Evolutionary conservation across 352 stramenopile genomes (phyloP).

Genomic region (Blastocystis sp.): DNA sequence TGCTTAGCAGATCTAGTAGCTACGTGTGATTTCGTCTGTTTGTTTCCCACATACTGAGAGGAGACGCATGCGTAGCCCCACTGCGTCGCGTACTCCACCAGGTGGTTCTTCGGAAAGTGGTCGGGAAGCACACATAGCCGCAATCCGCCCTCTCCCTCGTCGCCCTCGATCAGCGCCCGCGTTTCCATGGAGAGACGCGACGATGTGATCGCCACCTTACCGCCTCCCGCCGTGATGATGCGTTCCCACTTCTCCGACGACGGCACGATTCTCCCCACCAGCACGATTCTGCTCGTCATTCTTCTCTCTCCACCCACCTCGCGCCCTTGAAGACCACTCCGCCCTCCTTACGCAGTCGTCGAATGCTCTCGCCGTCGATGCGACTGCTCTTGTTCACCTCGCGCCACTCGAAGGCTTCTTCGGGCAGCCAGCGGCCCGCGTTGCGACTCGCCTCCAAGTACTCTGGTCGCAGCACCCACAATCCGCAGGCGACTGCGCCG

Average conservation of each 20-base stretch:
- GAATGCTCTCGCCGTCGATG: slow-evolving; percentile 1
- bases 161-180: not conserved
- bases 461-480: slow-evolving; percentile 24
- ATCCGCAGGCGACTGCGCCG: slow-evolving; percentile 9
- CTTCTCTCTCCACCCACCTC: not conserved
- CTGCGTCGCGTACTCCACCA: not conserved
- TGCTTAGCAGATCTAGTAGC: slow-evolving; percentile 17
- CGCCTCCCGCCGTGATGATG: not conserved
- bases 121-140: not conserved
- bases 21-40: not conserved
- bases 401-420: slow-evolving; percentile 24
- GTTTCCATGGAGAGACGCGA: not conserved
- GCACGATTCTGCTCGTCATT: not conserved
- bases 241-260: not conserved
- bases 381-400: not conserved
- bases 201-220: not conserved
- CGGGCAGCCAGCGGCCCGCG: not conserved
- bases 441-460: slow-evolving; percentile 26
- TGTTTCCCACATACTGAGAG: not conserved
- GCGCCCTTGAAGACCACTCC: not conserved
- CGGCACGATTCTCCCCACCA: not conserved
- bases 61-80: not conserved
- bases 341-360: not conserved
- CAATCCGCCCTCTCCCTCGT: not conserved
- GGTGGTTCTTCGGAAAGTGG: not conserved